phyloP scores from a whole-genome alignment of 2,329 filamentous ascomycete genomes.

The Fusarium sp. region DNA sequence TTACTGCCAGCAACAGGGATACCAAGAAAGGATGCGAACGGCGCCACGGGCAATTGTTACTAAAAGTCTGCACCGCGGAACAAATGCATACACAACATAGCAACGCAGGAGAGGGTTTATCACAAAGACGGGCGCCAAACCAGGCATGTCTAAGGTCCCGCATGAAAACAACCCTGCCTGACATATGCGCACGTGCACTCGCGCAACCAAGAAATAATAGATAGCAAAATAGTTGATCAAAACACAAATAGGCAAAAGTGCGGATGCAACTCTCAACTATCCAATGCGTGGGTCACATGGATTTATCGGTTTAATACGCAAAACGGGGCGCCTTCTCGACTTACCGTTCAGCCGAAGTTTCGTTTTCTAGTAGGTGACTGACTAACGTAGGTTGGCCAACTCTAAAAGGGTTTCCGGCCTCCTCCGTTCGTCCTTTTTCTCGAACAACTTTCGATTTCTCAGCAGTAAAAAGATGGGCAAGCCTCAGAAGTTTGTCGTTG shows the following conservation, averaged over 20 bases:
- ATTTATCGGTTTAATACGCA: neutral
- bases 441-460: constrained; percentile 14
- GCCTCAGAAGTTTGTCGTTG: constrained; percentile 79
- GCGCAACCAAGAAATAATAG: neutral
- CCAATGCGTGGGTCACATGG: neutral
- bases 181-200: neutral
- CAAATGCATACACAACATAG: neutral
- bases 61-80: neutral
- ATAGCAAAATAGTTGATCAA: neutral
- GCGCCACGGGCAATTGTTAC: neutral
- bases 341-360: neutral
- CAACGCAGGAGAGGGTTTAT: neutral
- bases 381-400: neutral
- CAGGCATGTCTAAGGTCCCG: neutral
- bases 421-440: constrained; percentile 40
- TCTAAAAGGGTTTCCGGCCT: neutral
- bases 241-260: neutral
- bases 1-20: neutral
- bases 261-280: neutral
- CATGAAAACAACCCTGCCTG: neutral
- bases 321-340: neutral
- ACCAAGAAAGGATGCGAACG: neutral
- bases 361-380: neutral
- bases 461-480: constrained; percentile 47
- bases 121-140: neutral